Evolutionary conservation across 2,329 filamentous ascomycete genomes (phyloP).

Genomic region (Colletotrichum eleusines): DNA sequence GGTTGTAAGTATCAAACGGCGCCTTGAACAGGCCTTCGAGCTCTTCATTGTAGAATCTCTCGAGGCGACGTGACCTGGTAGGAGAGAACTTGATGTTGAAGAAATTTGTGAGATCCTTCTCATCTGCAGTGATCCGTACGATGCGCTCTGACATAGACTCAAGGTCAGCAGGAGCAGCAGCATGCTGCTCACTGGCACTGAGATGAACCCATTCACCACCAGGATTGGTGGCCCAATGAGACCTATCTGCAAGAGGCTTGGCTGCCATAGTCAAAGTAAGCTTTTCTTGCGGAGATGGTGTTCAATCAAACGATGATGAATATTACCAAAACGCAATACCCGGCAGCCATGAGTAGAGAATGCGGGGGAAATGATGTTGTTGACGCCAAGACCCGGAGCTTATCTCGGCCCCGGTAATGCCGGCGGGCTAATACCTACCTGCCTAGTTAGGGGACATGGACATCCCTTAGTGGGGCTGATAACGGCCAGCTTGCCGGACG

Average conservation of each 20-base stretch:
- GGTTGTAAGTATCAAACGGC: slow-evolving; percentile 48
- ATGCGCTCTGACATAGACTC: slow-evolving; percentile 58
- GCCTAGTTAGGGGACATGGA: slow-evolving; percentile 13
- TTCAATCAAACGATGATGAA: too few species aligned
- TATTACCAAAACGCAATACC: slow-evolving; percentile 5
- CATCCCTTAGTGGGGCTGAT: slow-evolving; percentile 25
- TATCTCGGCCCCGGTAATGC: slow-evolving; percentile 32
- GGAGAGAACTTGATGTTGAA: slow-evolving; percentile 62
- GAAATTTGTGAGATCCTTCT: slow-evolving; percentile 60
- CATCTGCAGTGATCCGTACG: slow-evolving; percentile 57
- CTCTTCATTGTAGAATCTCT: slow-evolving; percentile 57
- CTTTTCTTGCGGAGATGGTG: neutral
- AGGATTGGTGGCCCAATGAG: neutral
- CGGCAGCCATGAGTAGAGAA: slow-evolving; percentile 1
- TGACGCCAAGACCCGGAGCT: slow-evolving; percentile 25
- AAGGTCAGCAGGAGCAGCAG: neutral
- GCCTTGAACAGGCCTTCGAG: slow-evolving; percentile 48
- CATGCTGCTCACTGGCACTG: neutral
- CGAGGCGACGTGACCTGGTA: slow-evolving; percentile 54
- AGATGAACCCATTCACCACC: slow-evolving; percentile 33
- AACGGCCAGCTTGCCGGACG: slow-evolving; percentile 1
- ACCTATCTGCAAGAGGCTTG: slow-evolving; percentile 2
- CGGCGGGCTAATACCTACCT: slow-evolving; percentile 8
- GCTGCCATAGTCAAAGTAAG: slow-evolving; percentile 2
- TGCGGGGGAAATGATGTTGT: slow-evolving; percentile 23